Evolutionary conservation across 768 basidiomycete species (phyloP), one percentile per base, ranked within the genome.

Genomic region (Tylopilus sp.): DNA sequence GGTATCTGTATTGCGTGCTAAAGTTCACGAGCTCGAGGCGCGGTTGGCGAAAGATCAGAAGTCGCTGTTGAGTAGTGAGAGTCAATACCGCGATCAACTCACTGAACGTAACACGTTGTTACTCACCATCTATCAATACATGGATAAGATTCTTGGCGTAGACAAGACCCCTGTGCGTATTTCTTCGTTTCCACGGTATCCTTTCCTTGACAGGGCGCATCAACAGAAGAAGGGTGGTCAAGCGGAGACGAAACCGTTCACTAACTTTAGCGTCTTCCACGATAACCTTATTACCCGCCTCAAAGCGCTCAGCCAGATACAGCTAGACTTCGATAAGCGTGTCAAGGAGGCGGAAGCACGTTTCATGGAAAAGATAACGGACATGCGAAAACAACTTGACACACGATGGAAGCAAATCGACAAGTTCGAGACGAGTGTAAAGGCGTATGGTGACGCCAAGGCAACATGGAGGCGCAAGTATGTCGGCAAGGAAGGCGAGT

Each of bases 181-280:
- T 17, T n/a, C 50, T 41, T 47, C n/a, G 24, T 6, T 52, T 21
- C n/a, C 6, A 14, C 14, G n/a, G 5, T 14, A 8, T 28, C 13
- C 47, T 6, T 12, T 26, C 4, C 14, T 36, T 55, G 28, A 55
- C 37, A 25, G 22, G 5, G 16, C 16, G 2, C 6, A 9, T 42
- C 24, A 54, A 34, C 62, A 89, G 89, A 90, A 90, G 72, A 90
- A 86, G 63, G 77, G 81, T 2, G 77, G 81, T 2, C 81, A 87
- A 56, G 85, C 84, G 0, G 90, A 93, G 67, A 91, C 92, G 1
- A 94, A 93, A 63, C 92, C 92, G 0, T 93, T 92, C 72, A 92
- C 92, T 21, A 96, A 96, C 71, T 97, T 98, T 63, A 75, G 81
- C 58, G 86, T 93, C 50, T 97, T 99, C 78, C 91, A 96, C 61